Percentiles rank a stretch among this genome's conserved stretches.
phyloP scores from a whole-genome alignment of 805 yeast species.

The Yarrowia divulgata region DNA sequence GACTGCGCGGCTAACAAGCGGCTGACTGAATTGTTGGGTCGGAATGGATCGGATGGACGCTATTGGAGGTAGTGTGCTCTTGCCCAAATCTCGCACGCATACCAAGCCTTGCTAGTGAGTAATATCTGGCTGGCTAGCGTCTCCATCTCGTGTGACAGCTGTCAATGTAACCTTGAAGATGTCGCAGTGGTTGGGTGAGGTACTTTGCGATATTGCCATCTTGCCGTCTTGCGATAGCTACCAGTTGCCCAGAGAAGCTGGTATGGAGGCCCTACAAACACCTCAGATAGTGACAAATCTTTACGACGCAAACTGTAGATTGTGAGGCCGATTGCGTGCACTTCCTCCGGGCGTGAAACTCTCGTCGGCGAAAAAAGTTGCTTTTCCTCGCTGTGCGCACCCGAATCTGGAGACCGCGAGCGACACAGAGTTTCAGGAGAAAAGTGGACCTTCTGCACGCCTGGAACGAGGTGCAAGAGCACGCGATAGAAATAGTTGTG shows the following conservation, averaged over 20 bases:
- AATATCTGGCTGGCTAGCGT: too few relatives aligned
- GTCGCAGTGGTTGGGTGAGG: not conserved
- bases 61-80: not conserved
- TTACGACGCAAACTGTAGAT: too few relatives aligned
- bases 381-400: not conserved
- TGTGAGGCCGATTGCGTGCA: too few relatives aligned
- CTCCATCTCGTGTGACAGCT: not conserved
- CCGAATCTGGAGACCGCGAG: not conserved
- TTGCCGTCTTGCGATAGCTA: too few relatives aligned
- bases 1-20: not conserved
- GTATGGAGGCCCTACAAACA: too few relatives aligned
- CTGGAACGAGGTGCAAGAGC: not conserved
- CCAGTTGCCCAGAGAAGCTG: not conserved
- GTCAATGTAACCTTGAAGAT: conserved; percentile 5
- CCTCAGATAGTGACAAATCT: too few relatives aligned
- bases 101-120: not conserved
- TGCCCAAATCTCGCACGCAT: not conserved
- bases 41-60: not conserved
- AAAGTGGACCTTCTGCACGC: not conserved
- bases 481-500: not conserved
- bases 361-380: too few relatives aligned
- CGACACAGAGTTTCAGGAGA: not conserved
- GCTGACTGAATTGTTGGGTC: not conserved
- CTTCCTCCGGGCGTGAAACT: too few relatives aligned
- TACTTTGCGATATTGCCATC: too few relatives aligned